Conservation (phyloP, 2,329 filamentous ascomycete genomes). For the Didymella exigua region DNA sequence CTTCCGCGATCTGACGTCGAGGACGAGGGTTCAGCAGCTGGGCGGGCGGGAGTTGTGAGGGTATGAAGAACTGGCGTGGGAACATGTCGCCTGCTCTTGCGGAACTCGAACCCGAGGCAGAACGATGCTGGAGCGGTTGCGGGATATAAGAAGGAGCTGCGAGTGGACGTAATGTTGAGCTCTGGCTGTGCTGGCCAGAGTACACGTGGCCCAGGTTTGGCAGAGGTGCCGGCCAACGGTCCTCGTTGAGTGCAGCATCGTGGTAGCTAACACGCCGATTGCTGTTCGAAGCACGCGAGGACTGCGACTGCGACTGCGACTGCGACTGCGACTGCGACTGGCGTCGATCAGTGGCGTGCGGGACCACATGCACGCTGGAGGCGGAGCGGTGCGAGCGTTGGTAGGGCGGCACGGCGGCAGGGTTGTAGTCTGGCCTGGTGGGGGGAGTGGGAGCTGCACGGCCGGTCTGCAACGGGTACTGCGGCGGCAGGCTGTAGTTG, state of each 20-base stretch:
- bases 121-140: slow-evolving; percentile 9
- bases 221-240: slow-evolving; percentile 35
- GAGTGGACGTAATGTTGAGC: slow-evolving; percentile 17
- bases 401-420: slow-evolving; percentile 17
- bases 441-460: background rate
- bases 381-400: slow-evolving; percentile 30
- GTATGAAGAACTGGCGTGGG: slow-evolving; percentile 21
- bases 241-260: slow-evolving; percentile 23
- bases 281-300: slow-evolving; percentile 28
- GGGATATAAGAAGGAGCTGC: slow-evolving; percentile 1
- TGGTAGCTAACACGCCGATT: slow-evolving; percentile 36
- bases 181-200: slow-evolving; percentile 18
- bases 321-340: slow-evolving; percentile 30
- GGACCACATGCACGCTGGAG: slow-evolving; percentile 28
- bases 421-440: slow-evolving; percentile 15
- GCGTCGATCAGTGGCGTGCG: slow-evolving; percentile 22
- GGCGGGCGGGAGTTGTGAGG: slow-evolving; percentile 17
- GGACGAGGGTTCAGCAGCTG: slow-evolving; percentile 29
- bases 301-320: slow-evolving; percentile 28
- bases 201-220: slow-evolving; percentile 22
- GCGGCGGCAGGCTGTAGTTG: slow-evolving; percentile 64
- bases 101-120: slow-evolving; percentile 17
- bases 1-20: slow-evolving; percentile 58
- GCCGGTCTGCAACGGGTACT: slow-evolving; percentile 35
- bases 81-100: slow-evolving; percentile 26